Conservation (phyloP, 495 filamentous ascomycete species). For the Pyronema domesticum region DNA sequence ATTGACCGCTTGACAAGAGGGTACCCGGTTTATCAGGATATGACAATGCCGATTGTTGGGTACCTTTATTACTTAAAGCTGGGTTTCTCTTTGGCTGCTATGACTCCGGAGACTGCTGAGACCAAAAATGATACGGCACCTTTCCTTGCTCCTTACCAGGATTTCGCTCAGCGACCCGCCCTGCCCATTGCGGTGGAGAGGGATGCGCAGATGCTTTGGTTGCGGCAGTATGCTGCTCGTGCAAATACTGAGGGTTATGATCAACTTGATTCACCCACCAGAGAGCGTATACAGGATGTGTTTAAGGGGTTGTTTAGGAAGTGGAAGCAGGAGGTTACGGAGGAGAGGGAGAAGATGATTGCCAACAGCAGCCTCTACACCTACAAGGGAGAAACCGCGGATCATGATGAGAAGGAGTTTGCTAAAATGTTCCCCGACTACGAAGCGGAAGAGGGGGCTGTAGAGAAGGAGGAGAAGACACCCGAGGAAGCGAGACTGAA, state of each 20-base stretch:
- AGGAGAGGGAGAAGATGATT: conserved; percentile 54
- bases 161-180: background rate
- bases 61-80: conserved; percentile 67
- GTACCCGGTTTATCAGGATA: conserved; percentile 66
- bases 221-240: conserved; percentile 15
- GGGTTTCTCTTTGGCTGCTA: conserved; percentile 45
- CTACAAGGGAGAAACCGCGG: conserved; percentile 63
- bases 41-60: conserved; percentile 58
- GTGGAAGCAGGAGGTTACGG: conserved; percentile 56
- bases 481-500: conserved; percentile 12
- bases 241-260: conserved; percentile 9
- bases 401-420: conserved; percentile 59
- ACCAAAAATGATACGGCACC: background rate
- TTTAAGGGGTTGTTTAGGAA: conserved; percentile 53
- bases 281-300: conserved; percentile 25
- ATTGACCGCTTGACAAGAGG: conserved; percentile 43
- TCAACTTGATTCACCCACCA: background rate
- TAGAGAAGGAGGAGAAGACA: conserved; percentile 8
- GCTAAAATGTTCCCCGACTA: conserved; percentile 65
- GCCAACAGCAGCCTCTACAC: conserved; percentile 58
- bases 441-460: conserved; percentile 28
- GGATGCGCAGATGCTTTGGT: conserved; percentile 29
- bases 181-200: background rate
- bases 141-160: background rate
- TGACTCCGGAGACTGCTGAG: conserved; percentile 12